Evolutionary conservation across 257 asterid genomes (phyloP).

Genomic region (Fraxinus pennsylvanica): DNA sequence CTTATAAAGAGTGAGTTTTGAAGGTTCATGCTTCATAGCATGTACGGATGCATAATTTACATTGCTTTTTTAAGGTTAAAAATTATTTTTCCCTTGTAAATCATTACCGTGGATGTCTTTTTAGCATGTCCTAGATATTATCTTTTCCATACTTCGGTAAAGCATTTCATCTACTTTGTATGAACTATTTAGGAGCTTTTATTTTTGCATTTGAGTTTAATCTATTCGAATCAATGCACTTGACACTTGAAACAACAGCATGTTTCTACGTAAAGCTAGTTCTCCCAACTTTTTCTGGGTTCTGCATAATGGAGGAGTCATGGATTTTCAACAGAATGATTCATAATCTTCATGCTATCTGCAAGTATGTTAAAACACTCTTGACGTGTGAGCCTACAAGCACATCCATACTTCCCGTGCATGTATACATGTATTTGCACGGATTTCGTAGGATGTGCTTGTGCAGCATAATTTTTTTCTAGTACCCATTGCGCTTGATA

Average conservation of each 20-base stretch:
- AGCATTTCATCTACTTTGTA: slow-evolving; percentile 2
- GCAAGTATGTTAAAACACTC: slow-evolving; percentile 50
- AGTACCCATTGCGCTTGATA: background rate
- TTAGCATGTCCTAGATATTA: too few relatives aligned
- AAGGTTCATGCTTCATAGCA: too few relatives aligned
- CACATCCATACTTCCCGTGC: background rate
- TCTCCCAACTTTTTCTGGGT: background rate
- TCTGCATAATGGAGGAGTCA: slow-evolving; percentile 55
- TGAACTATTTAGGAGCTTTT: background rate
- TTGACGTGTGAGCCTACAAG: background rate
- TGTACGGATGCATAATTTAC: too few relatives aligned
- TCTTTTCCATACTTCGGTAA: background rate
- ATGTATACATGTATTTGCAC: background rate
- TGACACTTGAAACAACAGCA: slow-evolving; percentile 5
- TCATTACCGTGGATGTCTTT: too few relatives aligned
- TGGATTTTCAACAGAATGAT: slow-evolving; percentile 56
- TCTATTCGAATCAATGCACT: background rate
- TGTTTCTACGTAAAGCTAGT: background rate
- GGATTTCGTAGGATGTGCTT: background rate
- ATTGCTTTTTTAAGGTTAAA: too few relatives aligned
- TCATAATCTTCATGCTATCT: slow-evolving; percentile 66
- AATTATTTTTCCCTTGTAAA: too few relatives aligned
- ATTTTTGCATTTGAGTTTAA: background rate
- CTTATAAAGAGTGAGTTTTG: too few relatives aligned
- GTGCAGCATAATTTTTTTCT: background rate